phyloP scores from a whole-genome alignment of 768 basidiomycete species.

The Lanmaoa rubissima region DNA sequence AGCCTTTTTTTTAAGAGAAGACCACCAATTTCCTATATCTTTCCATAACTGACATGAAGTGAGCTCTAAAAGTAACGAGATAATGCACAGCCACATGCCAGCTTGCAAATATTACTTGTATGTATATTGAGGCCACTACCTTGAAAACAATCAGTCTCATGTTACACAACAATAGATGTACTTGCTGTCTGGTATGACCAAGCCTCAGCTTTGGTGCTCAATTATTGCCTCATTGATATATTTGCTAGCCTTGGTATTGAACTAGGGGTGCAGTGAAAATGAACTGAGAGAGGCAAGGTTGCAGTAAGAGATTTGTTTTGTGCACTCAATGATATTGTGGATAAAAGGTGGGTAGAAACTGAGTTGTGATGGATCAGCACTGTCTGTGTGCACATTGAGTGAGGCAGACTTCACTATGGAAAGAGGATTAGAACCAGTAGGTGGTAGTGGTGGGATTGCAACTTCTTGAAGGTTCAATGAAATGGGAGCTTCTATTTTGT shows the following conservation, averaged over 20 bases:
- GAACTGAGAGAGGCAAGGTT: too few species aligned
- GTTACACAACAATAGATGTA: background rate
- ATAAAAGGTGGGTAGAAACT: too few species aligned
- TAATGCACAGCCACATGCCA: background rate
- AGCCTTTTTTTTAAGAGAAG: constrained; percentile 1
- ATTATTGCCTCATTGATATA: background rate
- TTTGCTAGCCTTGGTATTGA: background rate
- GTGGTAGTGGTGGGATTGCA: too few species aligned
- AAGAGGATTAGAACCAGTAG: too few species aligned
- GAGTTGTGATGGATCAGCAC: too few species aligned
- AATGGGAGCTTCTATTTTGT: too few species aligned
- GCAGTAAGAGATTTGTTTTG: too few species aligned
- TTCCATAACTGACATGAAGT: background rate
- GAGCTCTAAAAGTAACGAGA: background rate
- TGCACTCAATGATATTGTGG: too few species aligned
- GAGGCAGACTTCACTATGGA: too few species aligned
- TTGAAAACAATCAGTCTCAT: background rate
- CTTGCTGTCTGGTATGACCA: background rate
- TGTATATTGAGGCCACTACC: background rate
- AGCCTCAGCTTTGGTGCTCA: background rate
- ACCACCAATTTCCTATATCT: constrained; percentile 2
- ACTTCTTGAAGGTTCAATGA: too few species aligned
- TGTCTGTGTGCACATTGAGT: too few species aligned
- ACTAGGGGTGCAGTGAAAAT: background rate
- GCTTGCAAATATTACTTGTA: background rate